Conservation (phyloP, 257 asterid genomes). For the Nemophila menziesii region DNA sequence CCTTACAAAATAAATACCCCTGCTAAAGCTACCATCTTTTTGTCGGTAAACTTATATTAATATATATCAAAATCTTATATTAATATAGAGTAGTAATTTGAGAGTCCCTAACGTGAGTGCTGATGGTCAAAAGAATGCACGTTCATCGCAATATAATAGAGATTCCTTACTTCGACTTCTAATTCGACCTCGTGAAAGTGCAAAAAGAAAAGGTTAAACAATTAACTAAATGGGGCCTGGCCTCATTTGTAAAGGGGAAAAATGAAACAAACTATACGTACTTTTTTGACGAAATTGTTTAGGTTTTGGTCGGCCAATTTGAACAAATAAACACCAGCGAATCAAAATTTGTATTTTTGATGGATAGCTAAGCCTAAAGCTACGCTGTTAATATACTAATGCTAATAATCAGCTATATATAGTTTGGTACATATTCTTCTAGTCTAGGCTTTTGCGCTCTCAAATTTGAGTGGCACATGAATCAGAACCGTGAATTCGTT, state of each 20-base stretch:
- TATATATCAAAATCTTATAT: no score
- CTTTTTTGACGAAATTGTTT: conserved; percentile 2
- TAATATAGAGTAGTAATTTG: no score
- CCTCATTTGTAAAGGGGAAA: background rate
- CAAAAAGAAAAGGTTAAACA: background rate
- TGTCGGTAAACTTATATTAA: no score
- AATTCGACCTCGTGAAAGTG: conserved; percentile 1
- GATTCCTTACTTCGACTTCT: conserved; percentile 9
- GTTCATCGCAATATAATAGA: conserved; percentile 1
- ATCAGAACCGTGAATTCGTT: no score
- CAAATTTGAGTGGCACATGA: no score
- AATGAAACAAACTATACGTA: conserved; percentile 1
- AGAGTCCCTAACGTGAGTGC: no score
- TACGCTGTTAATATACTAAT: no score
- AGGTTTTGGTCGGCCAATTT: conserved; percentile 22
- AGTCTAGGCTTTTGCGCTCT: background rate
- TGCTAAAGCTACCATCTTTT: no score
- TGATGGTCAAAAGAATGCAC: no score
- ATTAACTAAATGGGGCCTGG: background rate
- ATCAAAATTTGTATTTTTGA: conserved; percentile 12
- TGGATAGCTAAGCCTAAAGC: conserved; percentile 21
- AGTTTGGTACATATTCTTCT: background rate
- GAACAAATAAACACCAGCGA: conserved; percentile 13
- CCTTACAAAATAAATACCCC: no score
- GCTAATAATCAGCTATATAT: conserved; percentile 9